These are phyloP conservation scores for Cytospora paraplurivora DNA, from an alignment of 2,329 filamentous ascomycete species.

Conservation along the genomic window DNA sequence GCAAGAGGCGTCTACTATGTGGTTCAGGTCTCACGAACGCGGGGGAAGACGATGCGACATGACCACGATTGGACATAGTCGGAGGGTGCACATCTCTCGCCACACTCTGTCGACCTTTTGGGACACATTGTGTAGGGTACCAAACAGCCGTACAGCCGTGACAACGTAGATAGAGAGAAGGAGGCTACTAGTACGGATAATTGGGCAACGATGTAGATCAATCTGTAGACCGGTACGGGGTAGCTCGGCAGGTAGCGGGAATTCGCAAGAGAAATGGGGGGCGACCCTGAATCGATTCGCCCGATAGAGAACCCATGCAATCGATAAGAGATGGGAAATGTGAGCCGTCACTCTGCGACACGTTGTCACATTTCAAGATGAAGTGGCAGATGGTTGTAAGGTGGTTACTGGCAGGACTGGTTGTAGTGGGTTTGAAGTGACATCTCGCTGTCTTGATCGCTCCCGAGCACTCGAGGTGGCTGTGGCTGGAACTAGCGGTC, in stretches of 20 bases:
- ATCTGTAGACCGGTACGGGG: too few species aligned
- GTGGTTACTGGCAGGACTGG: not conserved
- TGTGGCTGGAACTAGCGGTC: conserved; percentile 1
- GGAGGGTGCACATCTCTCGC: not conserved
- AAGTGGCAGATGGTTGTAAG: not conserved
- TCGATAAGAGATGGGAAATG: not conserved
- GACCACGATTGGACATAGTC: not conserved
- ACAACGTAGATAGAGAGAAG: too few species aligned
- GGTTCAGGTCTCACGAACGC: not conserved
- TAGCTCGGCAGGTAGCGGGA: too few species aligned
- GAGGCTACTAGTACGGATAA: too few species aligned
- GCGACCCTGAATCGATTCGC: not conserved
- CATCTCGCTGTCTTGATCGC: not conserved
- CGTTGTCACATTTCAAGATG: not conserved
- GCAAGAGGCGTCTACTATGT: not conserved
- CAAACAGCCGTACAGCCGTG: too few species aligned
- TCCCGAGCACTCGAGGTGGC: not conserved
- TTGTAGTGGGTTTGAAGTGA: not conserved
- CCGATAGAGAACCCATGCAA: not conserved
- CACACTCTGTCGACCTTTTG: not conserved
- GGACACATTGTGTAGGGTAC: too few species aligned
- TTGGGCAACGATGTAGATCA: too few species aligned
- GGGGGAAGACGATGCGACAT: not conserved
- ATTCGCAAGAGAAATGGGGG: not conserved
- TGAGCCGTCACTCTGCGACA: not conserved